Evolutionary conservation across 306 rosid genomes (phyloP).

Genomic region (Gleditsia sinensis): DNA sequence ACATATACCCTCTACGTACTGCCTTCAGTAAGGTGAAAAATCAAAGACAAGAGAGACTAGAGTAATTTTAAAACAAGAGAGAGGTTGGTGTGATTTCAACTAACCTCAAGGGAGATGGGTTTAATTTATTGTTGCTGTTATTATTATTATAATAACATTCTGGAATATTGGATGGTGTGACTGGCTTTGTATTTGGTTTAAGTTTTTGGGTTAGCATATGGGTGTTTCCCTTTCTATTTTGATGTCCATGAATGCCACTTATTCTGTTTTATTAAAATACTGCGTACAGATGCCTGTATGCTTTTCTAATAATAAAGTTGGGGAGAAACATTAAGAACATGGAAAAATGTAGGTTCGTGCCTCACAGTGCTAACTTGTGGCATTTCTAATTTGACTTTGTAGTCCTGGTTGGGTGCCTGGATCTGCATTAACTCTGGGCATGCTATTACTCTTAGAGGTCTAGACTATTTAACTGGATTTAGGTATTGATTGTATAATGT

Average conservation of each 20-base stretch:
- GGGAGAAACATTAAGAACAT: neutral
- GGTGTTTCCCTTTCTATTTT: neutral
- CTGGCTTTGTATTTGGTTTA: neutral
- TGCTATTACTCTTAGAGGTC: neutral
- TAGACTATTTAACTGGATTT: slow-evolving; percentile 1
- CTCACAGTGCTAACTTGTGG: neutral
- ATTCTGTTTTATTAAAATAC: neutral
- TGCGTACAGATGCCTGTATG: neutral
- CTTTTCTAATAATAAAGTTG: neutral
- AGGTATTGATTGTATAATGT: slow-evolving; percentile 1
- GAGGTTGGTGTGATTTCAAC: too few species aligned
- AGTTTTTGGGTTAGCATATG: neutral
- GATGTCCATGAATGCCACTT: neutral
- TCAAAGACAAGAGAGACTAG: too few species aligned
- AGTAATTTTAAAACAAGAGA: too few species aligned
- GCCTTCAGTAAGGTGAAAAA: too few species aligned
- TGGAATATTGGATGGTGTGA: neutral
- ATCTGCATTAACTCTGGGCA: slow-evolving; percentile 10
- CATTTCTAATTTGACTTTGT: neutral
- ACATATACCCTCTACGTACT: neutral
- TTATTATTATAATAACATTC: neutral
- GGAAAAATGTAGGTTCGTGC: neutral
- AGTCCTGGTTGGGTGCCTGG: neutral
- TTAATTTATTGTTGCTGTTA: neutral
- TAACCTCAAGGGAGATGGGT: too few species aligned